Base-by-base conservation (phyloP, 2,329 filamentous ascomycete species). In the Bipolaris gigantea region DNA sequence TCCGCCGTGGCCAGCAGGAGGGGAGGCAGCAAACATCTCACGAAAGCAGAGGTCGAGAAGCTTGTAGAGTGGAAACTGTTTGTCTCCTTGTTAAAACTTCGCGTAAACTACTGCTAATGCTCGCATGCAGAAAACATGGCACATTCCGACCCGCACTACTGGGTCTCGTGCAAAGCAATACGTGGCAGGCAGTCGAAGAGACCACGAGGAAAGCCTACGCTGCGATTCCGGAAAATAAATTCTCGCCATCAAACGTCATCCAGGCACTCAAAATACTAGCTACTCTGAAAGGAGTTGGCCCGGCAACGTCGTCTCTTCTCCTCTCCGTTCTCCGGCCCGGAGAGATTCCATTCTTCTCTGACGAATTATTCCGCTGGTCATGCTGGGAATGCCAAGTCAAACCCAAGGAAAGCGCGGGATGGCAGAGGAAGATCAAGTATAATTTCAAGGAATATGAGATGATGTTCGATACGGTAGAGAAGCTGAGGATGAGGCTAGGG, bases 351-450 rank as follows among this genome's bases (percentile, higher is more conserved):
- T 93, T 93, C 78, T 93, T 93, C 74, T 89, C 86, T 2, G 90
- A 95, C 66, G 90, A 94, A 73, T 80, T 87, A 3, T 93, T 86
- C 67, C 82, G 86, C 60, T 93, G 89, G 89, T 74, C 88, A 5
- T 83, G 83, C 64, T 83, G 82, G 67, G 71, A 74, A 38, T 66
- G 69, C n/a, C 79, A 80, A 19, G 18, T 39, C 1, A 44, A 38
- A 9, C 27, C 1, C 16, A 54, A 50, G 27, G 27, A 39, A 0
- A 74, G 76, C 36, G 80, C 77, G 21, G 76, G 71, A 0, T 82
- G 80, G 80, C 70, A 75, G 33, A 66, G 77, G 48, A 72, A 71
- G 52, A 86, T 90, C 70, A 89, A 86, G 73, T 94, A 94, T 73
- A 87, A 80, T 38, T 72, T 76, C 18, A 85, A 85, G 61, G 89